These are phyloP conservation scores for Lagerstroemia speciosa DNA, from an alignment of 345 rosid species.

Conservation along the genomic window DNA sequence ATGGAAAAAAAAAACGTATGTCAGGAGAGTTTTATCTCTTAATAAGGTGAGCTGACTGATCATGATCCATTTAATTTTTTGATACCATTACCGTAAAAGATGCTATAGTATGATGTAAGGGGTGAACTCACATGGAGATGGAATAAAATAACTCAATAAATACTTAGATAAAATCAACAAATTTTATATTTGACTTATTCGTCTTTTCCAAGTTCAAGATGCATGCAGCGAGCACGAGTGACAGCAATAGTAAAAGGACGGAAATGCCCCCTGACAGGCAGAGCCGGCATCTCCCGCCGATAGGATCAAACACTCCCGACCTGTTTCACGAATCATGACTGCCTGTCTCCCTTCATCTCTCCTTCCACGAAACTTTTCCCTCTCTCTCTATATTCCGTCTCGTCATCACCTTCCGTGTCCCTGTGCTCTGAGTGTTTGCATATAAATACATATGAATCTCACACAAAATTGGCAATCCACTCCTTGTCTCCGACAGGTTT, in stretches of 20 bases:
- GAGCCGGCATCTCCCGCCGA: not conserved
- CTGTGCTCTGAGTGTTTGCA: not conserved
- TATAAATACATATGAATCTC: not conserved
- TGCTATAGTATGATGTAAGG: too few relatives aligned
- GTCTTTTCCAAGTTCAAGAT: too few relatives aligned
- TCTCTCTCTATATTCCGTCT: not conserved
- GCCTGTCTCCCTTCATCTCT: slow-evolving; percentile 16
- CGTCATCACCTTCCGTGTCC: not conserved
- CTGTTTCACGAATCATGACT: slow-evolving; percentile 2
- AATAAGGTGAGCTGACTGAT: too few relatives aligned
- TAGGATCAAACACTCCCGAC: slow-evolving; percentile 18
- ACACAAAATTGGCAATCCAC: not conserved
- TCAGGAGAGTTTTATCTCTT: not conserved
- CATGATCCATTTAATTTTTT: too few relatives aligned
- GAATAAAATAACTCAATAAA: too few relatives aligned
- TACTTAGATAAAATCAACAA: too few relatives aligned
- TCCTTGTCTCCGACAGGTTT: not conserved
- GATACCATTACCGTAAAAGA: too few relatives aligned
- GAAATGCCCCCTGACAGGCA: slow-evolving; percentile 14
- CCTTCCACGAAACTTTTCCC: not conserved
- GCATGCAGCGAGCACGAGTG: too few relatives aligned
- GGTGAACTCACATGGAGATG: too few relatives aligned
- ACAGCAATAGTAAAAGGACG: slow-evolving; percentile 6
- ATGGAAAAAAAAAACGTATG: too few relatives aligned
- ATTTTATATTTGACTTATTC: too few relatives aligned